Base-by-base conservation (phyloP, 2,329 filamentous ascomycete genomes). In the Talaromyces rugulosus region DNA sequence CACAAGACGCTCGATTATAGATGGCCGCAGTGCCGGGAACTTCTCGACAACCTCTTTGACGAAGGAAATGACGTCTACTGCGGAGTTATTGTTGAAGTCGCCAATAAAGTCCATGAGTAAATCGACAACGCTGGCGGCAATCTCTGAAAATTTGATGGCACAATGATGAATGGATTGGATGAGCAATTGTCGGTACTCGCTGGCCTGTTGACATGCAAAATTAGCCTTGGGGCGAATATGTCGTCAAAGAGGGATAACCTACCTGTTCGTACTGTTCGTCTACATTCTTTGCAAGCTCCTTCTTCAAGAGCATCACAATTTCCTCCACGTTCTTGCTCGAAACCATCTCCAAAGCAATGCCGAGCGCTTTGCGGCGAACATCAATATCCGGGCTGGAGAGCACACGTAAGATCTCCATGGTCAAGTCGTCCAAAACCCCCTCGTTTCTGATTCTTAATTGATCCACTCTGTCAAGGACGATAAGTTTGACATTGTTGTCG, bases 1-100 rank as follows among this genome's bases (percentile, higher is more conserved):
- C 6, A 98, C 93, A 16, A 99, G 82, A 64, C 93, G 89, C 70
- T 90, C 87, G 6, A 98, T 89, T 68, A 99, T 98, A 0, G 91
- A 90, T 36, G 88, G 86, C 64, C 95, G 88, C 62, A 99, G 84
- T 69, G 91, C 88, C 7, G 95, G 95, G 81, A 98, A 99, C 72
- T 96, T 96, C 79, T 99, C 95, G 6, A 98, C 94, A 3, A 99
- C 95, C 75, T 99, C 95, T 79, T 99, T 99, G 66, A 99, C 93
- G 73, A 99, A 99, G 60, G 92, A 93, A 72, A 99, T 98, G 59
- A 99, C 94, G 76, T 99, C 95, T 33, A 99, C 91, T 1, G 95
- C 95, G 1, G 94, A 96, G 52, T 91, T 90, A 72, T 96, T 97
- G 82, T 96, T 98, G 76, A 98, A 97, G 76, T 99, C 95, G 58